These are phyloP conservation scores for Fusarium concolor DNA, from an alignment of 2,329 filamentous ascomycete genomes.

Conservation along the genomic window DNA sequence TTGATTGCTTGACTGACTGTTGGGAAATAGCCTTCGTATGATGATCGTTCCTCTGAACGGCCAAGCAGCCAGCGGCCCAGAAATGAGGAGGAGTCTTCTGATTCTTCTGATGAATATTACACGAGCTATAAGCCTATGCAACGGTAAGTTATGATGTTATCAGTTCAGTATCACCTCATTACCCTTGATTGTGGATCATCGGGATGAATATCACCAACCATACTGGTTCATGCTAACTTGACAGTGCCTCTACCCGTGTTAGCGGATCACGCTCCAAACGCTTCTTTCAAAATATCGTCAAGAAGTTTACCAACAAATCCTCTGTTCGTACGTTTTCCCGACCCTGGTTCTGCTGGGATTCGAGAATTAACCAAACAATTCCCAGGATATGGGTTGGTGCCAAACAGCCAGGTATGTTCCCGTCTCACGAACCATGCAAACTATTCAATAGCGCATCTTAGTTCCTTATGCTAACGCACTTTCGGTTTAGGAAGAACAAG, in stretches of 20 bases:
- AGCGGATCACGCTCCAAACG: slow-evolving; percentile 37
- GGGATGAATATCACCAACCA: no score
- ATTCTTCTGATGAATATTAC: slow-evolving; percentile 39
- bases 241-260: neutral
- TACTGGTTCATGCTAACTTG: slow-evolving; percentile 16
- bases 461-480: slow-evolving; percentile 13
- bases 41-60: slow-evolving; percentile 14
- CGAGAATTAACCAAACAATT: slow-evolving; percentile 11
- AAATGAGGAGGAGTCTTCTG: slow-evolving; percentile 35
- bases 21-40: slow-evolving; percentile 10
- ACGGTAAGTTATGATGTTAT: slow-evolving; percentile 18
- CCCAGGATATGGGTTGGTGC: slow-evolving; percentile 36
- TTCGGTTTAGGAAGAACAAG: slow-evolving; percentile 38
- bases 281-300: slow-evolving; percentile 39
- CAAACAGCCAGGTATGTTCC: slow-evolving; percentile 37
- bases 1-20: slow-evolving; percentile 12
- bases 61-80: slow-evolving; percentile 16
- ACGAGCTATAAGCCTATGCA: slow-evolving; percentile 30
- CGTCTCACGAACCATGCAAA: neutral
- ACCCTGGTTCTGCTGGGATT: neutral
- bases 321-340: slow-evolving; percentile 30
- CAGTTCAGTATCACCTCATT: no score
- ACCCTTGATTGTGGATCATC: no score
- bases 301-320: slow-evolving; percentile 35
- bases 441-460: no score